A percentile compares a stretch with the other conserved stretches of the same genome.
Conservation (phyloP, 2,329 filamentous ascomycete genomes). For the Penicillium sp. region DNA sequence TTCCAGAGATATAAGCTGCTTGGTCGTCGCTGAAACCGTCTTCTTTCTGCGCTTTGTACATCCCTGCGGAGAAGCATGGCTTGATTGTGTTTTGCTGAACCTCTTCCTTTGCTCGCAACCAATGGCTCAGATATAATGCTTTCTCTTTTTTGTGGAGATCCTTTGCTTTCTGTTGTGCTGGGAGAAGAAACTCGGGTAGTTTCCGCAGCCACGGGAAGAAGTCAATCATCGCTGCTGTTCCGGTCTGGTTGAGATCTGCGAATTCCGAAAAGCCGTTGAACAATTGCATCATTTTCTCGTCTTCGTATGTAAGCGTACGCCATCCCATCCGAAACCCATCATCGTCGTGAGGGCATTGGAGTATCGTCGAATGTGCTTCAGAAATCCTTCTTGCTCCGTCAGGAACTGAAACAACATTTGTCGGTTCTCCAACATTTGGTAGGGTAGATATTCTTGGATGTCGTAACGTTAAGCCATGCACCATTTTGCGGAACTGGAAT, state of each 20-base stretch:
- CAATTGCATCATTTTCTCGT: constrained; percentile 46
- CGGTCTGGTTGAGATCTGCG: constrained; percentile 43
- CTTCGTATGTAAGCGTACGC: constrained; percentile 43
- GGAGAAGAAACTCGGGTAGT: constrained; percentile 46
- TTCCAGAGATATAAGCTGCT: constrained; percentile 36
- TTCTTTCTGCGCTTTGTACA: constrained; percentile 33
- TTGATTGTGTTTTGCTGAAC: constrained; percentile 31
- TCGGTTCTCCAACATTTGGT: constrained; percentile 58
- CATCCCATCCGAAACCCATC: constrained; percentile 53
- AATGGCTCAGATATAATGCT: constrained; percentile 45
- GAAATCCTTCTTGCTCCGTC: constrained; percentile 36
- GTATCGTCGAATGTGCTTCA: constrained; percentile 34
- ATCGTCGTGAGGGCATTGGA: constrained; percentile 51
- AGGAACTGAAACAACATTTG: constrained; percentile 53
- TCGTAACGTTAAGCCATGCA: constrained; percentile 49
- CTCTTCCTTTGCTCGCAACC: constrained; percentile 43
- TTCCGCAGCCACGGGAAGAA: constrained; percentile 47
- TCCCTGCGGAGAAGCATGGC: constrained; percentile 30
- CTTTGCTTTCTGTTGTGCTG: constrained; percentile 42
- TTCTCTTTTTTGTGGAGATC: constrained; percentile 47
- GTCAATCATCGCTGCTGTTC: constrained; percentile 48
- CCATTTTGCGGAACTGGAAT: constrained; percentile 32
- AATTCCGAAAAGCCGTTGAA: constrained; percentile 48
- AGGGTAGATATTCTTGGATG: constrained; percentile 53
- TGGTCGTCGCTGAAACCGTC: constrained; percentile 35